Evolutionary conservation across 148 eudicot species (phyloP).

Genomic region (Rhododendron ferrugineum): DNA sequence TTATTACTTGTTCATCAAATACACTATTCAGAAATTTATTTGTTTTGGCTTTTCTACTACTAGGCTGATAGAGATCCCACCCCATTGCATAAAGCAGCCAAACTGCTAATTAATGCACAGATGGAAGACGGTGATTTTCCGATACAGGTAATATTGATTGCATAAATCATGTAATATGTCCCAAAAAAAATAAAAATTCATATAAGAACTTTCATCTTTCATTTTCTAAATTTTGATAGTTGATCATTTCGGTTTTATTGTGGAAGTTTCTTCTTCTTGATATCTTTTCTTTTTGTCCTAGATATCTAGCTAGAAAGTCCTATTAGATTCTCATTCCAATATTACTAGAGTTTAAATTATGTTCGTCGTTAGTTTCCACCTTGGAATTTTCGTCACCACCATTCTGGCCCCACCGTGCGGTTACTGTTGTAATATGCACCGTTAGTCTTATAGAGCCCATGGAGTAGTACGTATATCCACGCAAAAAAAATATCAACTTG

Average conservation of each 20-base stretch:
- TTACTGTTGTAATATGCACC: too few relatives aligned
- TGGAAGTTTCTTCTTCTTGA: slow-evolving; percentile 16
- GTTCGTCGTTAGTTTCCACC: too few relatives aligned
- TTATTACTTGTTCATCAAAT: not conserved
- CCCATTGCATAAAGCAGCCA: not conserved
- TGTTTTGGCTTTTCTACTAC: not conserved
- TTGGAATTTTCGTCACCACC: too few relatives aligned
- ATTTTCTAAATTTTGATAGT: not conserved
- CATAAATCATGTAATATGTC: not conserved
- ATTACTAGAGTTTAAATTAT: too few relatives aligned
- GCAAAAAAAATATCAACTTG: too few relatives aligned
- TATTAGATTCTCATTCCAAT: slow-evolving; percentile 33
- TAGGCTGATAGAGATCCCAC: not conserved
- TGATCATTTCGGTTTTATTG: slow-evolving; percentile 4
- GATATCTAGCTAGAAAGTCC: not conserved
- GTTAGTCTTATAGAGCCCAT: too few relatives aligned
- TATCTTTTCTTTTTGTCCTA: not conserved
- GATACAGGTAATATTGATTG: not conserved
- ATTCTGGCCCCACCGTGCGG: too few relatives aligned
- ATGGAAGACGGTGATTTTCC: not conserved
- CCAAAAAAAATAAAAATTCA: too few relatives aligned
- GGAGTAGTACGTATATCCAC: too few relatives aligned
- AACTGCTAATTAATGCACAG: not conserved
- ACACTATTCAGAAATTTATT: too few relatives aligned
- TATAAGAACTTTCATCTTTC: not conserved